phyloP scores from a whole-genome alignment of 306 rosid species.

The Cicer chorassanicum region DNA sequence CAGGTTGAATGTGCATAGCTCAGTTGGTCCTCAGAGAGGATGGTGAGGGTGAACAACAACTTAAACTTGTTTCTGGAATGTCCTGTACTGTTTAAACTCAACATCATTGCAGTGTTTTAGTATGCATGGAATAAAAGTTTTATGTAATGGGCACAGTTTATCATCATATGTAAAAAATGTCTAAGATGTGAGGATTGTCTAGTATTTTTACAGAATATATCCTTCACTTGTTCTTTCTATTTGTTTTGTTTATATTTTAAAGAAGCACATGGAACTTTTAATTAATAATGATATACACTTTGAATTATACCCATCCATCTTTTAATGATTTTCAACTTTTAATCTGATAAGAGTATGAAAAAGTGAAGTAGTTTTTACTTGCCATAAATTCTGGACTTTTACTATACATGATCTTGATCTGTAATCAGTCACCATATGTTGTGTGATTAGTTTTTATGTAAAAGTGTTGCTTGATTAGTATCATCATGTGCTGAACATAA shows the following conservation, averaged over 20 bases:
- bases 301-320: neutral
- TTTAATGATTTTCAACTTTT: neutral
- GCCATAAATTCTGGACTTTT: neutral
- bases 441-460: too few species aligned
- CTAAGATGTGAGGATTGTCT: slow-evolving; percentile 43
- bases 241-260: slow-evolving; percentile 3
- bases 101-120: slow-evolving; percentile 79
- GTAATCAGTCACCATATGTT: too few species aligned
- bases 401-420: too few species aligned
- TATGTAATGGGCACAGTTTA: slow-evolving; percentile 49
- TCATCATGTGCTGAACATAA: too few species aligned
- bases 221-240: slow-evolving; percentile 17
- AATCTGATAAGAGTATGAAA: neutral
- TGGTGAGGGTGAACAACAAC: slow-evolving; percentile 65
- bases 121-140: slow-evolving; percentile 88
- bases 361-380: neutral
- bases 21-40: slow-evolving; percentile 76
- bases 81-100: slow-evolving; percentile 12
- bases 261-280: slow-evolving; percentile 4
- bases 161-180: slow-evolving; percentile 51
- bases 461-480: too few species aligned
- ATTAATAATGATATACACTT: neutral
- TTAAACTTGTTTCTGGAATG: neutral
- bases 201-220: slow-evolving; percentile 41
- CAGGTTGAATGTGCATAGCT: slow-evolving; percentile 75